Conservation (phyloP, 257 asterid genomes). For the Nicotiana noctiflora region DNA sequence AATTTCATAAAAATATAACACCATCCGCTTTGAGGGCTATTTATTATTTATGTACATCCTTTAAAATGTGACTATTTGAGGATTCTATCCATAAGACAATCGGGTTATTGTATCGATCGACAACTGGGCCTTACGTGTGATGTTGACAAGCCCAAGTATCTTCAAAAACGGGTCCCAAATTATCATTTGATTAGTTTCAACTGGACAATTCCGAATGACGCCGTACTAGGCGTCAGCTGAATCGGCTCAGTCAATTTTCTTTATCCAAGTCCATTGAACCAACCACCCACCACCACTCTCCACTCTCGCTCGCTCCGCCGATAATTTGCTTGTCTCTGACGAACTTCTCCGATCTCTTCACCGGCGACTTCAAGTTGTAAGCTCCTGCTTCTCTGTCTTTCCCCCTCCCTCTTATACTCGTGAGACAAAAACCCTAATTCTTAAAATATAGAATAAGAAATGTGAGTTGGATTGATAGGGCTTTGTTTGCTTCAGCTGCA, state of each 20-base stretch:
- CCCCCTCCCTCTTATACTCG: not conserved
- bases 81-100: no score
- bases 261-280: not conserved
- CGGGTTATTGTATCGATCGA: not conserved
- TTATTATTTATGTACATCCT: no score
- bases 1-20: no score
- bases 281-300: not conserved
- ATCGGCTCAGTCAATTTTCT: not conserved
- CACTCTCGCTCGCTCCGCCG: not conserved
- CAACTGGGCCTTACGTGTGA: not conserved
- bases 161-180: not conserved
- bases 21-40: no score
- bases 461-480: not conserved
- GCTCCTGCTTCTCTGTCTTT: not conserved
- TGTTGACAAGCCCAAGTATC: constrained; percentile 7
- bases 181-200: not conserved
- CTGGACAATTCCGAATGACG: not conserved
- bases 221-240: not conserved
- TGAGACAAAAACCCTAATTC: constrained; percentile 1
- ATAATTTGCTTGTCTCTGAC: not conserved
- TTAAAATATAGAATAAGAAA: not conserved
- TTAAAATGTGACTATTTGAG: no score
- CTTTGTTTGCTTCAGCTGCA: not conserved
- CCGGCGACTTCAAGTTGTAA: not conserved
- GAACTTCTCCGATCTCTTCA: not conserved